Evolutionary conservation across 1,284 basidiomycete species (phyloP), one percentile per base, ranked within the genome.

Genomic region (Marasmius fiardii): DNA sequence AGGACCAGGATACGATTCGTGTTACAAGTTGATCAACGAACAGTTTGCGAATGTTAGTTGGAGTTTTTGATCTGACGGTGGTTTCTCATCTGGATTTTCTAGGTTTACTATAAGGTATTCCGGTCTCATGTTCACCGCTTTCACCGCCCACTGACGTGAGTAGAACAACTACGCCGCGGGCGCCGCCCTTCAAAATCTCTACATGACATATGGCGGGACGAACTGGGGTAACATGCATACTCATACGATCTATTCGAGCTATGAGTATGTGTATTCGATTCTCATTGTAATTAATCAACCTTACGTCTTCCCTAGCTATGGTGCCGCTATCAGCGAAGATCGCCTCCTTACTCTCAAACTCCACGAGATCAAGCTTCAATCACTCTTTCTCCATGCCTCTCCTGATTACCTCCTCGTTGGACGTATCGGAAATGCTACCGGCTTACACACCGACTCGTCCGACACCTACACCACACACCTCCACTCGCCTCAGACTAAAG

Each of bases 221-320:
- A 77, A 76, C 54, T 79, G 77, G 77, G 77, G 76, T 2, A 76
- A 78, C 58, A 72, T 65, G 71, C 71, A 63, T 60, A 74, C 62
- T 53, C 71, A 69, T 43, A 73, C 73, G 0, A 75, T 76, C 18
- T 76, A 74, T 61, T 75, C 76, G 0, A 75, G 72, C 56, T 79
- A 74, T 61, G 77, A 72, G 70, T 72, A 52, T 62, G 68, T 59
- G 7, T 51, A 48, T 43, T 39, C 39, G 14, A 45, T n/a, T 23
- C 23, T 47, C 43, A 11, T 31, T 31, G 12, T 43, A 20, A 33
- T 26, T 31, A 24, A 1, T 16, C 11, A 6, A 8, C 16, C 20
- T 20, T 47, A 18, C 3, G 2, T 11, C 21, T 14, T 43, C 43
- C 12, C 16, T 44, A 70, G 68, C 55, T 70, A 70, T 45, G 68